A percentile compares a stretch with the other conserved stretches of the same genome.
These are phyloP conservation scores for Beauveria rudraprayagi DNA, from an alignment of 2,329 filamentous ascomycete genomes.

Conservation along the genomic window DNA sequence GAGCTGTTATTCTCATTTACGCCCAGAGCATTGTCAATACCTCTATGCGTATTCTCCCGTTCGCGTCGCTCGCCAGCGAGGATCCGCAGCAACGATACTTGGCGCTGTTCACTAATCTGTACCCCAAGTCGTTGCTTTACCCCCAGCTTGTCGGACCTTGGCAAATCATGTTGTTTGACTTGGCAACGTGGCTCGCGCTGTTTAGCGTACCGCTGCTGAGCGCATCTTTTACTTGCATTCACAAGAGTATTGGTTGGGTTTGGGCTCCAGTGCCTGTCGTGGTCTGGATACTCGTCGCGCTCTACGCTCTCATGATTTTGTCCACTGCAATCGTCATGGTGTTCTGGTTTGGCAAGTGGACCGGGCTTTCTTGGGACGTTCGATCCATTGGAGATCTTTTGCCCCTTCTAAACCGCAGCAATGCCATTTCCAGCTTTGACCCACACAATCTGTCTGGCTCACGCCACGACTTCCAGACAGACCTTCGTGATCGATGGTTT, in stretches of 20 bases:
- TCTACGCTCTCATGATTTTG: conserved; percentile 62
- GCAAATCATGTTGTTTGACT: conserved; percentile 56
- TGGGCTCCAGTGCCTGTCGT: conserved; percentile 75
- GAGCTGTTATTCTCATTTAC: conserved; percentile 64
- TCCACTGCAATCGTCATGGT: conserved; percentile 46
- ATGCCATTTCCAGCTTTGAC: conserved; percentile 64
- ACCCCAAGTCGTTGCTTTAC: conserved; percentile 61
- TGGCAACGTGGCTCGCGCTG: conserved; percentile 68
- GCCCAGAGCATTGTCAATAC: conserved; percentile 66
- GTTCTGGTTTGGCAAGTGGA: conserved; percentile 58
- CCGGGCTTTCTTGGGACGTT: conserved; percentile 79
- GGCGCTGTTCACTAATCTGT: conserved; percentile 59
- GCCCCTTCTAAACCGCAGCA: conserved; percentile 70
- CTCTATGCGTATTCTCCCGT: conserved; percentile 70
- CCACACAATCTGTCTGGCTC: conserved; percentile 51
- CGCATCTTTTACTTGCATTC: conserved; percentile 61
- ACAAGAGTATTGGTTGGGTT: conserved; percentile 54
- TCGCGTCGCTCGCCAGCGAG: conserved; percentile 65
- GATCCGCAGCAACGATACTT: conserved; percentile 50
- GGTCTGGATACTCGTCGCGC: conserved; percentile 65
- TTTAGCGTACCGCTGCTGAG: conserved; percentile 78
- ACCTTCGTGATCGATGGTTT: conserved; percentile 46
- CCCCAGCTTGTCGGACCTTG: conserved; percentile 53
- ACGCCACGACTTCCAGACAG: conserved; percentile 43
- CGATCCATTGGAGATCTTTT: conserved; percentile 75